Evolutionary conservation across 768 basidiomycete genomes (phyloP).

Genomic region (Pisolithus orientalis): DNA sequence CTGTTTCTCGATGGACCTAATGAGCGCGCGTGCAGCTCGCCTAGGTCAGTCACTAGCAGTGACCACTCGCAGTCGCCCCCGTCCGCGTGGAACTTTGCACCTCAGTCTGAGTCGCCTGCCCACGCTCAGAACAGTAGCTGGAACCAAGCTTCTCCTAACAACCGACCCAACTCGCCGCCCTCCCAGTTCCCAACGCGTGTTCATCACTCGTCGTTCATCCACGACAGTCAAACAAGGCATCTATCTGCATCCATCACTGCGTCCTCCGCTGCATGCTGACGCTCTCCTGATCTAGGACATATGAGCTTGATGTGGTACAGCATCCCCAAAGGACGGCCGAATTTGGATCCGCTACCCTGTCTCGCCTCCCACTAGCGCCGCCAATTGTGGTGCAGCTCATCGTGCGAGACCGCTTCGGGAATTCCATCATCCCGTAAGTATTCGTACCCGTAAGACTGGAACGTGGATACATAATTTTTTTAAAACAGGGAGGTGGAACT

Average conservation of each 20-base stretch:
- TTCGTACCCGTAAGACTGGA: slow-evolving; percentile 10
- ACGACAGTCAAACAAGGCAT: slow-evolving; percentile 50
- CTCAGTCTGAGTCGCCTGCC: slow-evolving; percentile 27
- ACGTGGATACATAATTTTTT: slow-evolving; percentile 16
- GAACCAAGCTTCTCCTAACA: slow-evolving; percentile 19
- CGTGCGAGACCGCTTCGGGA: slow-evolving; percentile 66
- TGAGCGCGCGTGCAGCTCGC: slow-evolving; percentile 24
- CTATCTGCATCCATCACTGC: slow-evolving; percentile 20
- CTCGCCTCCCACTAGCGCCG: slow-evolving; percentile 78
- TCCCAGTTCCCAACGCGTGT: slow-evolving; percentile 40
- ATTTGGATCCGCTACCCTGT: slow-evolving; percentile 67
- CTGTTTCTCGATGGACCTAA: slow-evolving; percentile 27
- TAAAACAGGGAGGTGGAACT: slow-evolving; percentile 70
- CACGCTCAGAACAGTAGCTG: slow-evolving; percentile 20
- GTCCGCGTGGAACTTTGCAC: slow-evolving; percentile 34
- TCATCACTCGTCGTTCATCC: slow-evolving; percentile 52
- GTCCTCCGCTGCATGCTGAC: slow-evolving; percentile 13
- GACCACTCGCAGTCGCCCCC: slow-evolving; percentile 45
- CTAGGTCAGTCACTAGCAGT: slow-evolving; percentile 32
- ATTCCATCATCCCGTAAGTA: slow-evolving; percentile 73
- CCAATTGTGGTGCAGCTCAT: slow-evolving; percentile 77
- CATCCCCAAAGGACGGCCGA: slow-evolving; percentile 79
- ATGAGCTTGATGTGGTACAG: slow-evolving; percentile 81
- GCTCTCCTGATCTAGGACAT: slow-evolving; percentile 39
- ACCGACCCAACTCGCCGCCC: slow-evolving; percentile 31